Conservation (phyloP, 1,139 yeast species). For the Arxiozyma bovina region DNA sequence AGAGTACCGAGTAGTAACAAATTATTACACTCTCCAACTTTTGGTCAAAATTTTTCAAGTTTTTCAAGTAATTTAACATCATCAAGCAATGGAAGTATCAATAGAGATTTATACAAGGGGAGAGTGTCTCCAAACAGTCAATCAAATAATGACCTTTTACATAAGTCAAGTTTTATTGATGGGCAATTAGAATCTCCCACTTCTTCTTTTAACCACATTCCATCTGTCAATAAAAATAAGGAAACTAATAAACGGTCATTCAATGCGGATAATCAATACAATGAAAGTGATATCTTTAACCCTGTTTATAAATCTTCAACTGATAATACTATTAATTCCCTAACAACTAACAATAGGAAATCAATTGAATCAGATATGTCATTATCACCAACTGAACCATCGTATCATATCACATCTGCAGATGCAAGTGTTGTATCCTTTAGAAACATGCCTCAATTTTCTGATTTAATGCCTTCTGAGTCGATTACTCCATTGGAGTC, state of each 20-base stretch:
- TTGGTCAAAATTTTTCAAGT: not conserved
- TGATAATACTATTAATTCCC: not conserved
- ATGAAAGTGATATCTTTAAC: constrained; percentile 5
- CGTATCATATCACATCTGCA: constrained; percentile 23
- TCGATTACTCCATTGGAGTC: constrained; percentile 5
- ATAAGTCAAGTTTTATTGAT: not conserved
- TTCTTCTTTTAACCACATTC: constrained; percentile 15
- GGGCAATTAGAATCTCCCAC: not conserved
- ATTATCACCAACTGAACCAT: constrained; percentile 7
- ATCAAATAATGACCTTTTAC: not conserved
- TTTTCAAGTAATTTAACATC: constrained; percentile 1
- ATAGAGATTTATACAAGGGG: not conserved
- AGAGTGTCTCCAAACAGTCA: not conserved
- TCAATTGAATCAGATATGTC: constrained; percentile 11
- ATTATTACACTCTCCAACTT: not conserved
- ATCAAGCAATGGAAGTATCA: constrained; percentile 1
- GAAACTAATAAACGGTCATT: constrained; percentile 1
- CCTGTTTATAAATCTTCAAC: not conserved
- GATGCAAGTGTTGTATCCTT: constrained; percentile 22
- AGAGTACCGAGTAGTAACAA: constrained; percentile 2
- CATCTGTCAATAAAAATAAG: constrained; percentile 17
- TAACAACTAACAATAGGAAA: constrained; percentile 6
- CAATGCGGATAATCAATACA: not conserved
- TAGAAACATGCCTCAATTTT: constrained; percentile 14
- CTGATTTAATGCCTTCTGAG: constrained; percentile 1